Evolutionary conservation across 345 rosid species (phyloP).

Genomic region (Geranium rotundifolium): DNA sequence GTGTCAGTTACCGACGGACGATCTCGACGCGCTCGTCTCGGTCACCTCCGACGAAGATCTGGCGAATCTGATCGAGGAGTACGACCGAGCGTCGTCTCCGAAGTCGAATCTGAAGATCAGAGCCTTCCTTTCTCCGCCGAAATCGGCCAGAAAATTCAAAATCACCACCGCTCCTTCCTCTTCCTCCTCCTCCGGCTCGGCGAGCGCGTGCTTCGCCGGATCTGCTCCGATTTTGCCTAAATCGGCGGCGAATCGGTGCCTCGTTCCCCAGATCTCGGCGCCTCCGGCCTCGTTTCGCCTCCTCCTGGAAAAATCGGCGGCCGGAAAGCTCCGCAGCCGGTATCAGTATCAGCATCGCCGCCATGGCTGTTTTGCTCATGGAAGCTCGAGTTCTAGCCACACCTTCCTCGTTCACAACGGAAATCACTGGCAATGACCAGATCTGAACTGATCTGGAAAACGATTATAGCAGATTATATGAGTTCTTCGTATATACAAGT

Average conservation of each 20-base stretch:
- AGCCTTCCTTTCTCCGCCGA: conserved; percentile 58
- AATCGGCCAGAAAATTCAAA: conserved; percentile 23
- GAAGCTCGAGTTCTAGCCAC: conserved; percentile 24
- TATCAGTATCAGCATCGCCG: conserved; percentile 18
- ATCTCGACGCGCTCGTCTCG: conserved; percentile 75
- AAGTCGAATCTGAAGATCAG: conserved; percentile 53
- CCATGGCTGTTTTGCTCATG: conserved; percentile 40
- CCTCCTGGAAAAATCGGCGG: neutral
- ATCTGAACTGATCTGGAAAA: neutral
- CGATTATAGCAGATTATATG: neutral
- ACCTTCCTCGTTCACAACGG: conserved; percentile 47
- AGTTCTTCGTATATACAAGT: conserved; percentile 7
- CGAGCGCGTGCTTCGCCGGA: conserved; percentile 31
- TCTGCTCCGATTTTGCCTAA: conserved; percentile 30
- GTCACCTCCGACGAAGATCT: conserved; percentile 82
- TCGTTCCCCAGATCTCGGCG: neutral
- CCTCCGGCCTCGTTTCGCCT: conserved; percentile 11
- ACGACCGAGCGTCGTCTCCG: conserved; percentile 41
- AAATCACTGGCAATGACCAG: conserved; percentile 49
- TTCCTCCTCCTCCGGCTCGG: conserved; percentile 3
- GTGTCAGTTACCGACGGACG: conserved; percentile 83
- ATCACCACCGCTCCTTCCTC: conserved; percentile 10
- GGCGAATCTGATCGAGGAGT: conserved; percentile 77
- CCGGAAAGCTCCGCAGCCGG: conserved; percentile 4
- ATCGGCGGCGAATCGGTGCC: conserved; percentile 45